Base-by-base conservation (phyloP, 129 eudicot species). In the Tagetes erecta region DNA sequence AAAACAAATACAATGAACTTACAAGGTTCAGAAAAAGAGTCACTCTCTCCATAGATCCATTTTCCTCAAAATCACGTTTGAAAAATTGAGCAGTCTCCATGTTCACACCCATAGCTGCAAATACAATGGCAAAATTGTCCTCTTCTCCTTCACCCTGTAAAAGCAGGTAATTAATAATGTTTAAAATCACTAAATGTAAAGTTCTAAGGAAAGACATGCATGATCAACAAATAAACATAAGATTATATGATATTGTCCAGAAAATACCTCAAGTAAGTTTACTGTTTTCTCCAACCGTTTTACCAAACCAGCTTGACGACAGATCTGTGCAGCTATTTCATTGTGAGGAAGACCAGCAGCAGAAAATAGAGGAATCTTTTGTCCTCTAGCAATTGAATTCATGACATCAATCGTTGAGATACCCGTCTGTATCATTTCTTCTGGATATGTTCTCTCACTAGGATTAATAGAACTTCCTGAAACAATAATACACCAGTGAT, bases 271-370 rank as follows among this genome's bases (percentile, higher is more conserved):
- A 33, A 90, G 86, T 74, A 94, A 89, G 76, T 86, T 83, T 39
- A 80, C 89, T 44, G 93, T 80, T 83, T 88, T 90, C 78, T 94
- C 98, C 86, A 94, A 80, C 45, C 98, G 86, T 72, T 94, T 90
- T n/a, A 94, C 98, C 85, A 94, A 74, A 84, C 98, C 98, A 85
- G 98, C 98, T 78, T 94, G 98, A 76, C 97, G 97, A 82, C 97
- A 94, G 63, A 94, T 94, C 86, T 94, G 98, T 27, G 98, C 98
- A 72, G 97, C 98, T 38, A 94, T 94, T 83, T 94, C 98, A 83
- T 94, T 94, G 81, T 94, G 98, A 55, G 98, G 98, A 75, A 94
- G 96, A 86, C 98, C 98, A 78, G 97, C 98, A 63, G 98, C 98
- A 79, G 98, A 94, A 78, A 94, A 94, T 46, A 94, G 88, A 67